Evolutionary conservation across 1,139 yeast species (phyloP).

Genomic region (Kodamaea ohmeri): DNA sequence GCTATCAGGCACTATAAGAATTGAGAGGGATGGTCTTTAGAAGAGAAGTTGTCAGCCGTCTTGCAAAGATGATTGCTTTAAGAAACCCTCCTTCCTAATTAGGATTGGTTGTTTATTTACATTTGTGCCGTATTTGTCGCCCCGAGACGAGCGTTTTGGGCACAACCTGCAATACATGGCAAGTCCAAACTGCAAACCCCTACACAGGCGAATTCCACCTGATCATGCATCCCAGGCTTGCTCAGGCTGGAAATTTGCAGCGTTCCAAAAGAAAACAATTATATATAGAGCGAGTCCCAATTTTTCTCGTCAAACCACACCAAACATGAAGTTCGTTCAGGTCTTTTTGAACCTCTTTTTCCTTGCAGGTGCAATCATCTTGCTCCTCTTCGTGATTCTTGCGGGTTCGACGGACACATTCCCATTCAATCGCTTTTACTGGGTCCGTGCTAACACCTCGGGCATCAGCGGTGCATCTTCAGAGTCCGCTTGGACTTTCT

Average conservation of each 20-base stretch:
- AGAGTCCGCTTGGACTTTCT: slow-evolving; percentile 71
- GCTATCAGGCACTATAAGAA: too few species aligned
- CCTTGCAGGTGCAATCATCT: slow-evolving; percentile 52
- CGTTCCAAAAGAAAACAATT: slow-evolving; percentile 5
- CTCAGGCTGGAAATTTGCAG: slow-evolving; percentile 5
- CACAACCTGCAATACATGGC: slow-evolving; percentile 6
- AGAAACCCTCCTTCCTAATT: slow-evolving; percentile 3
- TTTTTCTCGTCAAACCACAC: not conserved
- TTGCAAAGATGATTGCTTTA: not conserved
- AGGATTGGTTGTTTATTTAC: slow-evolving; percentile 5
- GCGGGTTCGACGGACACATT: slow-evolving; percentile 61
- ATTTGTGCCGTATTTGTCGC: not conserved
- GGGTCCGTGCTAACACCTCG: slow-evolving; percentile 69
- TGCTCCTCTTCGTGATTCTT: slow-evolving; percentile 59
- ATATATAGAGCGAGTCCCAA: slow-evolving; percentile 2
- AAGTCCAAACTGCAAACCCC: slow-evolving; percentile 5
- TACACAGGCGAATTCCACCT: slow-evolving; percentile 4
- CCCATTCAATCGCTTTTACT: slow-evolving; percentile 67
- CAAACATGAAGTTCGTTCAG: slow-evolving; percentile 32
- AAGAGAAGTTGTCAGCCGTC: slow-evolving; percentile 1
- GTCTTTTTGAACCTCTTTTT: slow-evolving; percentile 40
- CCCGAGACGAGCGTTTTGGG: slow-evolving; percentile 6
- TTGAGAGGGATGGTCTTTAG: too few species aligned
- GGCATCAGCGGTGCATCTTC: slow-evolving; percentile 52
- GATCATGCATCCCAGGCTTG: slow-evolving; percentile 7